Evolutionary conservation across 2,329 filamentous ascomycete species (phyloP).

Genomic region (Trichoderma koningii): DNA sequence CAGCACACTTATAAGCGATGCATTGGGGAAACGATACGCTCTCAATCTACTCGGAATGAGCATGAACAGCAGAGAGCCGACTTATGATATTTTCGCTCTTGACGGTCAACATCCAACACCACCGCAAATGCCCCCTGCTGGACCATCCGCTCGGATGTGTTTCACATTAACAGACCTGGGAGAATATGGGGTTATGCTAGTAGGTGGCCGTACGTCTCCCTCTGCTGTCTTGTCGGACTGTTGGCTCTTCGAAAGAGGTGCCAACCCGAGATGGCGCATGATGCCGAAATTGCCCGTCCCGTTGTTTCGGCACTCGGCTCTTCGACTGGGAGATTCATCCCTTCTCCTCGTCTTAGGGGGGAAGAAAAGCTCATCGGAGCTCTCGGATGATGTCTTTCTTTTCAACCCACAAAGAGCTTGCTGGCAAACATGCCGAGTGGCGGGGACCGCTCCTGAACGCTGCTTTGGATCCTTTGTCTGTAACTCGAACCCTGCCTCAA

Average conservation of each 20-base stretch:
- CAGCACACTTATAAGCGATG: conserved; percentile 46
- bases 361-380: conserved; percentile 51
- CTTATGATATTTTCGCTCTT: conserved; percentile 53
- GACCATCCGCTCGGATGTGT: conserved; percentile 60
- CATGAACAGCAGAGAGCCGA: conserved; percentile 48
- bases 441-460: conserved; percentile 40
- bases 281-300: conserved; percentile 67
- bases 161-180: conserved; percentile 72
- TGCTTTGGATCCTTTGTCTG: conserved; percentile 50
- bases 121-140: conserved; percentile 36
- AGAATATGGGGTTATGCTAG: conserved; percentile 61
- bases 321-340: conserved; percentile 51
- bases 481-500: conserved; percentile 32
- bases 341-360: conserved; percentile 64
- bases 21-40: conserved; percentile 48
- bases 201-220: conserved; percentile 79
- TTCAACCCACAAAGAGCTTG: conserved; percentile 49
- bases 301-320: conserved; percentile 73
- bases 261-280: conserved; percentile 59
- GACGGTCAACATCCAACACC: conserved; percentile 27
- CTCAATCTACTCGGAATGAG: conserved; percentile 50
- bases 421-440: conserved; percentile 49
- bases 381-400: conserved; percentile 57
- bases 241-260: conserved; percentile 66
- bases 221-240: conserved; percentile 68